Conservation (phyloP, 2,329 filamentous ascomycete genomes). For the Leptographium wingfieldii region DNA sequence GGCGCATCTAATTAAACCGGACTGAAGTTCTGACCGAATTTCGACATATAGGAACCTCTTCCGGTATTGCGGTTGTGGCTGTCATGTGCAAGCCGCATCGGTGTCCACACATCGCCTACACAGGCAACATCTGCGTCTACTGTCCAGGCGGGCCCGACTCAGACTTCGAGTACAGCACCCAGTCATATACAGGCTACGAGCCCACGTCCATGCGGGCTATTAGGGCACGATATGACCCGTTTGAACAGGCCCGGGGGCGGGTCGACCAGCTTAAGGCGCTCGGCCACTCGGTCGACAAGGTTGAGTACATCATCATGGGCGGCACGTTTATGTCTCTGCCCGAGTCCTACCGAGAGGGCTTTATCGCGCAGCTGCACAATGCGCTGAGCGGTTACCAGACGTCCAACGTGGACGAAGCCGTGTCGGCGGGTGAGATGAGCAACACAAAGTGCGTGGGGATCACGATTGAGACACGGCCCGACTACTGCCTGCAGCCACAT, state of each 20-base stretch:
- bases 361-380: slow-evolving; percentile 93
- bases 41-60: slow-evolving; percentile 58
- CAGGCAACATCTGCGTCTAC: slow-evolving; percentile 97
- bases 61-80: slow-evolving; percentile 92
- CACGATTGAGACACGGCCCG: slow-evolving; percentile 92
- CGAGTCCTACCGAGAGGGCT: slow-evolving; percentile 78
- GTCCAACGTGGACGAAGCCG: slow-evolving; percentile 86
- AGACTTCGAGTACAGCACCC: slow-evolving; percentile 97
- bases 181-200: slow-evolving; percentile 97
- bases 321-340: slow-evolving; percentile 97
- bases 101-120: slow-evolving; percentile 96
- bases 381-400: slow-evolving; percentile 93
- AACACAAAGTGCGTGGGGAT: slow-evolving; percentile 95
- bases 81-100: slow-evolving; percentile 99
- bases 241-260: slow-evolving; percentile 88
- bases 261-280: slow-evolving; percentile 95
- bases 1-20: neutral
- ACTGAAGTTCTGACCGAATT: neutral
- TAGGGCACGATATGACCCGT: slow-evolving; percentile 90
- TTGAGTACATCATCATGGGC: slow-evolving; percentile 99
- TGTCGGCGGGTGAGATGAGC: slow-evolving; percentile 88
- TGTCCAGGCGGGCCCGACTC: slow-evolving; percentile 95
- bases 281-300: slow-evolving; percentile 95
- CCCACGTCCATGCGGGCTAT: slow-evolving; percentile 98
- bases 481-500: slow-evolving; percentile 95